Evolutionary conservation across 345 rosid species (phyloP), one percentile per base, ranked within the genome.

Genomic region (thale cress (Arabidopsis thaliana)): DNA sequence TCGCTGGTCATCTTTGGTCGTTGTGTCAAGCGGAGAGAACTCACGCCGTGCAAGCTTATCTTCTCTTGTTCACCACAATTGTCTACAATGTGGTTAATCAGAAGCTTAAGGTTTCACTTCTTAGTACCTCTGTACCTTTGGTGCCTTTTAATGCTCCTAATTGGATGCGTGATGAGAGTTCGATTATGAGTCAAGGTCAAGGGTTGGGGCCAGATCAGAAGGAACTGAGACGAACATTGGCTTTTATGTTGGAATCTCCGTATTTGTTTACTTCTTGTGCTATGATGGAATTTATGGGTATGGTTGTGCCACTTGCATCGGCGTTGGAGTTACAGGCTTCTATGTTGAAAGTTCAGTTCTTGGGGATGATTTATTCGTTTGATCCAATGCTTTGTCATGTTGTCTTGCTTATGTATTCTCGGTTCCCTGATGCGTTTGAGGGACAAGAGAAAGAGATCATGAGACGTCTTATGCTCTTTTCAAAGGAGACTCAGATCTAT

Each of bases 21-120:
- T 71, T 95, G 81, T 92, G 97, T 67, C 97, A 89, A 65, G 89
- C 89, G 59, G 97, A 95, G 83, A 85, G 97, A 16, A 92, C 93
- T 8, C 99, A 95, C 61, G 96, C 99, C 49, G 89, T 84, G 38
- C 98, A 95, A 75, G 72, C 87, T 58, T 92, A 95, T 60, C 79
- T 88, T 53, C 82, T 95, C 79, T 81, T 95, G 83, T 88, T 92
- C 79, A 83, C 94, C 0, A 79, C 77, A 20, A 82, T 92, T 49
- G 80, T 92, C 42, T 72, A 80, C 80, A 85, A 84, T 73, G 83
- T 90, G 36, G 93, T 86, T 16, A 22, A 84, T 73, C 74, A 74
- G 48, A 85, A 87, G 81, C 78, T 84, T 61, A 84, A 74, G 59
- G 89, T 86, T 32, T 90, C 97, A 1, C 79, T 95, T 81, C 75